phyloP scores from a whole-genome alignment of 108 stramenopile species.

The Cyclotella distinguenda region DNA sequence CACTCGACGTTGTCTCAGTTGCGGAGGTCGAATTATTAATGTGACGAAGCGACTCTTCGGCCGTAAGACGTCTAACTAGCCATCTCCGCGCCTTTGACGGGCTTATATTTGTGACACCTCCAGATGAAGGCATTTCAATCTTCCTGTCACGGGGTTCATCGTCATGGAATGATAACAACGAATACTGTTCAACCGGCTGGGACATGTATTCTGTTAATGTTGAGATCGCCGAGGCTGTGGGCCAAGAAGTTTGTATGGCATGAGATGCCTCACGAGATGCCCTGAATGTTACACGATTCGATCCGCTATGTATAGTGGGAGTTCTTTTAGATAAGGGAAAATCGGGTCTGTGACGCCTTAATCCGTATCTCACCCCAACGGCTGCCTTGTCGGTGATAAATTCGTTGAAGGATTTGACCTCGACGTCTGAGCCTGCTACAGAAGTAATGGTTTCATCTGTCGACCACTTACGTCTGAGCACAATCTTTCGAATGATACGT shows the following conservation, averaged over 20 bases:
- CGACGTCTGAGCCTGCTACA: not conserved
- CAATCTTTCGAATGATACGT: slow-evolving; percentile 32
- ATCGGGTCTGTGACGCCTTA: not conserved
- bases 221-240: slow-evolving; percentile 1
- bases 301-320: not conserved
- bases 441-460: not conserved
- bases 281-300: slow-evolving; percentile 47
- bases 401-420: not conserved
- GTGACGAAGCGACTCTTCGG: slow-evolving; percentile 26
- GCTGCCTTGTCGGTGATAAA: not conserved
- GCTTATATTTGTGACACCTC: not conserved
- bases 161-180: slow-evolving; percentile 45
- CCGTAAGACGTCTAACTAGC: slow-evolving; percentile 37
- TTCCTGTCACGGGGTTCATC: not conserved
- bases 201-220: slow-evolving; percentile 47
- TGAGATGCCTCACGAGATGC: slow-evolving; percentile 37
- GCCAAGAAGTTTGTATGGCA: not conserved
- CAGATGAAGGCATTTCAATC: not conserved
- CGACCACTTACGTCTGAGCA: slow-evolving; percentile 11
- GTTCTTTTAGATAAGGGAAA: not conserved
- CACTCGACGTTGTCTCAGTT: not conserved
- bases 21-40: not conserved
- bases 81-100: slow-evolving; percentile 22
- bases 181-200: slow-evolving; percentile 48
- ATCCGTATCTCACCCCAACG: not conserved